Base-by-base conservation (phyloP, 345 rosid species). In the Camelina neglecta region DNA sequence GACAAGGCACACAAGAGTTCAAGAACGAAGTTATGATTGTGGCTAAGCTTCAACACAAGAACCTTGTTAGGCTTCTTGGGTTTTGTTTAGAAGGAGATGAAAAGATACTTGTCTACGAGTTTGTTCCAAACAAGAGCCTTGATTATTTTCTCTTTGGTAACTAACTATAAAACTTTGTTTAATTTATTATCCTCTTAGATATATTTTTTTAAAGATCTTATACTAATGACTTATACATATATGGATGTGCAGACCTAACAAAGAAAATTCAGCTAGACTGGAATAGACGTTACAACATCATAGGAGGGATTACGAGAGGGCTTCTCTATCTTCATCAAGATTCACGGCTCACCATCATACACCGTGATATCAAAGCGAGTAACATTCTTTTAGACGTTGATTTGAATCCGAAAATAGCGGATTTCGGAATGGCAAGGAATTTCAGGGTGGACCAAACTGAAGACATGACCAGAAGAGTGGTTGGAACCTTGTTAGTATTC, bases 321-420 rank as follows among this genome's bases (percentile, higher is more conserved):
- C 11, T 74, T 65, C 77, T 74, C 29, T 74, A 74, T 56, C 77
- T 74, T 74, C 77, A 74, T 57, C 77, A 65, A 65, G 72, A 74
- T 31, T 74, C 77, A 36, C 48, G 77, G 65, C 77, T 74, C 21
- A 74, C 77, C 1, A 74, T 74, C 41, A 74, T 74, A 65, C 77
- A 74, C 59, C 77, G 72, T 56, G 72, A 74, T 42, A 74, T 74
- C 15, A 74, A 74, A 65, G 65, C 77, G 0, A 57, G 77, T 65
- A 74, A 74, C 72, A 65, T 74, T 71, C 67, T 73, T 3, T 56
- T 73, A 56, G 76, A 63, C 20, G 31, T 23, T 0, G 47, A 63
- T 18, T 63, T 73, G 70, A 63, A 63, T 41, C 70, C 76, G 2
- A 73, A 73, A 54, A 63, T 73, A 41, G 55, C 70, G 9, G 76